Evolutionary conservation across 192 early-diverging fungal genomes (phyloP).

Genomic region (Kappamyces sp.): DNA sequence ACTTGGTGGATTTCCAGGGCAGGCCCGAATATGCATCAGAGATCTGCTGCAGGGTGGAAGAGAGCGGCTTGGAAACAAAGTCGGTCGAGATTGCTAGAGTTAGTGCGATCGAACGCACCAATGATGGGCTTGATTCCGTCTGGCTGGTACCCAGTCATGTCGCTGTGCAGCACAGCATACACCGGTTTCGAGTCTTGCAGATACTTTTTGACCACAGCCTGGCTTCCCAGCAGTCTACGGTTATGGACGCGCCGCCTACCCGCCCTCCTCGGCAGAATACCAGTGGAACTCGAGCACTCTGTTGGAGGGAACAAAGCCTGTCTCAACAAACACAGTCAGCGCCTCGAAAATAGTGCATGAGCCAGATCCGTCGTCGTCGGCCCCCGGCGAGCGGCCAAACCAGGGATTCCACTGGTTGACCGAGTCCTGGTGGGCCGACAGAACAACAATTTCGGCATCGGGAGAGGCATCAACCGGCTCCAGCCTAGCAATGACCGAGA

Average conservation of each 20-base stretch:
- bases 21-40: conserved; percentile 63
- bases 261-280: conserved; percentile 43
- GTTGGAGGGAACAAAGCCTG: conserved; percentile 53
- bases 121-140: conserved; percentile 44
- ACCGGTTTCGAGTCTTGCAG: conserved; percentile 51
- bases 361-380: conserved; percentile 89
- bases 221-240: conserved; percentile 81
- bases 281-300: conserved; percentile 94
- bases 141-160: conserved; percentile 88
- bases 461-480: conserved; percentile 45
- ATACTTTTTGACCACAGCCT: conserved; percentile 72
- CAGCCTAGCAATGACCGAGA: conserved; percentile 77
- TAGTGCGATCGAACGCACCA: conserved; percentile 28
- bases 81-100: conserved; percentile 60
- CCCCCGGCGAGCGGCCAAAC: conserved; percentile 71
- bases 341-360: conserved; percentile 85
- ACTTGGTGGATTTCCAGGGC: conserved; percentile 63
- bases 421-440: conserved; percentile 86
- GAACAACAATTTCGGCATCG: conserved; percentile 49
- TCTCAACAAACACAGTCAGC: conserved; percentile 64
- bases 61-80: conserved; percentile 58
- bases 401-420: conserved; percentile 78
- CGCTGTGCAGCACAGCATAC: conserved; percentile 76
- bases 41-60: conserved; percentile 45
- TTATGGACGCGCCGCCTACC: conserved; percentile 62